Evolutionary conservation across 441 rosid genomes (phyloP).

Genomic region (Metrosideros polymorpha): DNA sequence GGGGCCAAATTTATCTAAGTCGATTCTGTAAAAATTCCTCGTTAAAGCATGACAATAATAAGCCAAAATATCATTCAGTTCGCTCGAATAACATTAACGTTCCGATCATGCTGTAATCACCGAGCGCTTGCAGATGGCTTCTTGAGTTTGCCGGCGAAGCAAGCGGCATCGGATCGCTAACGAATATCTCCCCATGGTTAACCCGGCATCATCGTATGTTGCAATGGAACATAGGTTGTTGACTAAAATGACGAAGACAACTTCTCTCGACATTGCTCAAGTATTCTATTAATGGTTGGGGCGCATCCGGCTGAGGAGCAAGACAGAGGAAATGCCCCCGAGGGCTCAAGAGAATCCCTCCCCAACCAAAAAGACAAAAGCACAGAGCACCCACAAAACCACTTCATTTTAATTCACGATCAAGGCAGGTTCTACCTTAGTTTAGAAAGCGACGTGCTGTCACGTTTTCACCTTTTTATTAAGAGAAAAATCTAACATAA

Average conservation of each 20-base stretch:
- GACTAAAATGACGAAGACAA: background rate
- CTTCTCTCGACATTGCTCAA: background rate
- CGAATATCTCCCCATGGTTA: background rate
- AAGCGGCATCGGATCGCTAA: fast-evolving
- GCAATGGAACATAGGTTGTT: background rate
- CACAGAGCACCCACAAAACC: background rate
- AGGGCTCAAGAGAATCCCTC: background rate
- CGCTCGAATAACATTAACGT: fast-evolving
- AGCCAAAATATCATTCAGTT: background rate
- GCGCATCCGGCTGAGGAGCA: background rate
- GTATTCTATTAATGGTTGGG: background rate
- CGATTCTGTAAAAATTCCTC: background rate
- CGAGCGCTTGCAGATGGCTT: fast-evolving
- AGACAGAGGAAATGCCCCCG: background rate
- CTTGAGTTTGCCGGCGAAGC: fast-evolving
- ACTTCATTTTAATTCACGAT: background rate
- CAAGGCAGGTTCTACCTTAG: background rate
- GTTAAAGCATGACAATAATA: background rate
- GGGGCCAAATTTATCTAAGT: too few species aligned
- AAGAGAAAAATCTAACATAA: background rate
- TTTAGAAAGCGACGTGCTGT: background rate
- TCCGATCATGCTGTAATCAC: fast-evolving
- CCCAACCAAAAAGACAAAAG: background rate
- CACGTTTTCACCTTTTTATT: background rate
- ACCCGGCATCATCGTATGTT: background rate